Base-by-base conservation (phyloP, 176 grass and related monocot species). In the Melocanna baccifera region DNA sequence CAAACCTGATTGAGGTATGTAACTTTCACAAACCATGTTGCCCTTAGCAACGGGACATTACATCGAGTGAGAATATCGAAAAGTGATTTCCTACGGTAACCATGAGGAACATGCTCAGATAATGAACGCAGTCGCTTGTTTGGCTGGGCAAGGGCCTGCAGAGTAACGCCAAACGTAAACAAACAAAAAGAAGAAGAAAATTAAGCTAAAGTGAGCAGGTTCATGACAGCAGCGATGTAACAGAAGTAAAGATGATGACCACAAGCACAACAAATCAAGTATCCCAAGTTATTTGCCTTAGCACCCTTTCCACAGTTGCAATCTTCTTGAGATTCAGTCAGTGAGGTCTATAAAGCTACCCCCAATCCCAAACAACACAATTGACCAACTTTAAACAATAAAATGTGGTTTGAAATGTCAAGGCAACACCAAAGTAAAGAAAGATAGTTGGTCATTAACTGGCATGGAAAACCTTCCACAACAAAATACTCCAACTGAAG, bases 1-100 rank as follows among this genome's bases (percentile, higher is more conserved):
- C 83, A 85, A 78, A 99, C 97, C 93, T 99, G 97, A 91, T 99
- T 99, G 70, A 99, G 97, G 89, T 99, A 99, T 34, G 91, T 94
- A 64, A 99, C 97, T 94, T 99, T 99, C 69, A 96, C 91, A 89
- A 99, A 99, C 97, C 97, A 99, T 66, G 97, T 94, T 61, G 97
- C 97, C 90, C 97, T 93, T 75, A 96, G 69, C 83, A 99, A 84
- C 10, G 97, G 97, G 48, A 99, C 78, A 89, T 92, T 96, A 67
- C 93, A 88, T 57, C 90, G 91, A 88, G 85, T 96, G 56, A 99
- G 91, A 88, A 91, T 88, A 65, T 99, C 97, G 89, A 99, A 94
- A 68, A 99, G 97, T 58, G 91, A 92, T 84, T 99, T 99, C 56
- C 97, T 89, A 84, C 97, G 91, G 69, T 96, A 99, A 86, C 97